Evolutionary conservation across 140 eudicot genomes (phyloP).

Genomic region (Oenanthe javanica): DNA sequence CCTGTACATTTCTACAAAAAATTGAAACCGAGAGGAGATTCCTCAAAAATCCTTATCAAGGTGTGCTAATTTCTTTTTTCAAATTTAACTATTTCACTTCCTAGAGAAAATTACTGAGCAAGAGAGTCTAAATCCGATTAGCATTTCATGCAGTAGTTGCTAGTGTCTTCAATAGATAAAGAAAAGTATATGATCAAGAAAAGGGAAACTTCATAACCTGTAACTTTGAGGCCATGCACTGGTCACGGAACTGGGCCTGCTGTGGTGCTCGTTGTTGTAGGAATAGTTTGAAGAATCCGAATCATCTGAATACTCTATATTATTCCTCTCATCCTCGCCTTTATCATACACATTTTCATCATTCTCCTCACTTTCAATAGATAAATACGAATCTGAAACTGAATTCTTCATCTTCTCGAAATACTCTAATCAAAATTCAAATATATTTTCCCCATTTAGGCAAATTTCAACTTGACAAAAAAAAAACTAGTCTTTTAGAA

Average conservation of each 20-base stretch:
- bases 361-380: slow-evolving; percentile 76
- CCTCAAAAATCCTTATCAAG: neutral
- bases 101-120: neutral
- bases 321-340: slow-evolving; percentile 48
- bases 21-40: neutral
- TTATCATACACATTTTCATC: slow-evolving; percentile 40
- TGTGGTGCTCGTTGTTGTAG: slow-evolving; percentile 34
- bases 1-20: neutral
- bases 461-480: neutral
- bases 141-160: neutral
- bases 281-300: slow-evolving; percentile 69
- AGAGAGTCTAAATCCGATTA: neutral
- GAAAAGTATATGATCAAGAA: neutral
- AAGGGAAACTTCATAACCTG: slow-evolving; percentile 34
- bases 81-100: neutral
- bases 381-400: slow-evolving; percentile 62
- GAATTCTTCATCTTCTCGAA: slow-evolving; percentile 52
- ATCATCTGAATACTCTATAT: slow-evolving; percentile 5
- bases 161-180: neutral
- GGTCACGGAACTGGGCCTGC: slow-evolving; percentile 62
- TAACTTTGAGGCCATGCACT: slow-evolving; percentile 97
- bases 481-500: neutral
- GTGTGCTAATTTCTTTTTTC: neutral
- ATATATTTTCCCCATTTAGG: slow-evolving; percentile 4
- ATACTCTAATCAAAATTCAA: neutral